Conservation (phyloP, 352 stramenopile genomes). For the Phytophthora boehmeriae region DNA sequence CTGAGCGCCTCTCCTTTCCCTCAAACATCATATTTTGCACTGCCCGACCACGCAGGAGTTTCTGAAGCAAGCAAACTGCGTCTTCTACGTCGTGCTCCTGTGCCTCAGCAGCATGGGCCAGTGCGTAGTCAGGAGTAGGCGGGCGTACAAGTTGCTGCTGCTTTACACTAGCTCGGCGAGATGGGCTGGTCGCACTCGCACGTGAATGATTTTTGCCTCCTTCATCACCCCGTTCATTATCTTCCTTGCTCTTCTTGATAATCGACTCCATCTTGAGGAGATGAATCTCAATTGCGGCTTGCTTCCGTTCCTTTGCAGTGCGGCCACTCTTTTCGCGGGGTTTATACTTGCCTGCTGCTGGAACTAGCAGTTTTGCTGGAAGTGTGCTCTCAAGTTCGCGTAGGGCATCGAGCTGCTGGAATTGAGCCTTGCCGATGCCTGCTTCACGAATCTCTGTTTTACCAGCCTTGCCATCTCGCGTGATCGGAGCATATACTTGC, state of each 20-base stretch:
- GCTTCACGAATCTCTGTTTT: conserved; percentile 57
- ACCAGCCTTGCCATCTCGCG: conserved; percentile 62
- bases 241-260: conserved; percentile 70
- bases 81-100: conserved; percentile 62
- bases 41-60: conserved; percentile 87
- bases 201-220: background rate
- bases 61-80: conserved; percentile 86
- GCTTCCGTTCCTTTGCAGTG: conserved; percentile 82
- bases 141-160: conserved; percentile 64
- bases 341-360: conserved; percentile 48
- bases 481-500: conserved; percentile 84
- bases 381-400: conserved; percentile 70
- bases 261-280: conserved; percentile 89
- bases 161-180: conserved; percentile 45
- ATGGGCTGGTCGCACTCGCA: conserved; percentile 11
- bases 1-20: conserved; percentile 83
- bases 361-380: conserved; percentile 53
- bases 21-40: conserved; percentile 96
- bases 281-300: conserved; percentile 75
- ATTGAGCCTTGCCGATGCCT: conserved; percentile 59
- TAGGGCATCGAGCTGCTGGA: conserved; percentile 59
- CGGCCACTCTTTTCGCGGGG: conserved; percentile 53
- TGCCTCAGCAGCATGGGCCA: conserved; percentile 27
- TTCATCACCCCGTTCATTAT: conserved; percentile 18
- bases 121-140: conserved; percentile 77